These are phyloP conservation scores for Candida ortonii DNA, from an alignment of 805 yeast species.

Conservation along the genomic window DNA sequence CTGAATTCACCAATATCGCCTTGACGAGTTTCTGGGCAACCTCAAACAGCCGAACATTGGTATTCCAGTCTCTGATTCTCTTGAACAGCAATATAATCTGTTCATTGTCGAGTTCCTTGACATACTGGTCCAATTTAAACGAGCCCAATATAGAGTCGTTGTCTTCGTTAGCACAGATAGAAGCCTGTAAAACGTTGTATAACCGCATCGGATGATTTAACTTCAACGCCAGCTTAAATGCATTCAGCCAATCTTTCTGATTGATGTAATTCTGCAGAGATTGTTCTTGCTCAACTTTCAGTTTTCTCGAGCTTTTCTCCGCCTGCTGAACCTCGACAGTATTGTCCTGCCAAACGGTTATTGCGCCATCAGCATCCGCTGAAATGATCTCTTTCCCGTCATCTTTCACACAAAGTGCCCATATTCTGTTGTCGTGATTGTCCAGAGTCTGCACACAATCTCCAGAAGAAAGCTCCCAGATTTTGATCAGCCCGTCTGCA, in stretches of 20 bases:
- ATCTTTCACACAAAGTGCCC: slow-evolving; percentile 74
- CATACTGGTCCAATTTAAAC: slow-evolving; percentile 57
- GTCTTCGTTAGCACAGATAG: slow-evolving; percentile 51
- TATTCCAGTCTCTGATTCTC: slow-evolving; percentile 92
- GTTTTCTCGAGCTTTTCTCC: slow-evolving; percentile 52
- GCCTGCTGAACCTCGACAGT: slow-evolving; percentile 66
- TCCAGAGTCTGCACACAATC: slow-evolving; percentile 85
- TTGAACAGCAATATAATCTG: slow-evolving; percentile 61
- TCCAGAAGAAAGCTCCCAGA: slow-evolving; percentile 78
- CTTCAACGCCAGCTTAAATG: slow-evolving; percentile 79
- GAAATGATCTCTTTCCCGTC: slow-evolving; percentile 71
- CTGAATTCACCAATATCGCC: slow-evolving; percentile 56
- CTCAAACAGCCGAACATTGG: slow-evolving; percentile 75
- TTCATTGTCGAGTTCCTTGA: slow-evolving; percentile 54
- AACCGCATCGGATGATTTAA: slow-evolving; percentile 88
- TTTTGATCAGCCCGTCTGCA: slow-evolving; percentile 90
- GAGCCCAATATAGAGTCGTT: slow-evolving; percentile 53
- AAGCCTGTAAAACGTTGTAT: slow-evolving; percentile 68
- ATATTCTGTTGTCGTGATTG: slow-evolving; percentile 87
- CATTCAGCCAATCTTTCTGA: slow-evolving; percentile 80
- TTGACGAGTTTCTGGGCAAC: slow-evolving; percentile 76
- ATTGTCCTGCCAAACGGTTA: slow-evolving; percentile 85
- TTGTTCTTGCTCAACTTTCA: slow-evolving; percentile 83
- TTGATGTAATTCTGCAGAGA: slow-evolving; percentile 70
- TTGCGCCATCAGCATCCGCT: slow-evolving; percentile 94